Evolutionary conservation across 2,329 filamentous ascomycete species (phyloP), one percentile per base, ranked within the genome.

Genomic region (Penicillium sp.): DNA sequence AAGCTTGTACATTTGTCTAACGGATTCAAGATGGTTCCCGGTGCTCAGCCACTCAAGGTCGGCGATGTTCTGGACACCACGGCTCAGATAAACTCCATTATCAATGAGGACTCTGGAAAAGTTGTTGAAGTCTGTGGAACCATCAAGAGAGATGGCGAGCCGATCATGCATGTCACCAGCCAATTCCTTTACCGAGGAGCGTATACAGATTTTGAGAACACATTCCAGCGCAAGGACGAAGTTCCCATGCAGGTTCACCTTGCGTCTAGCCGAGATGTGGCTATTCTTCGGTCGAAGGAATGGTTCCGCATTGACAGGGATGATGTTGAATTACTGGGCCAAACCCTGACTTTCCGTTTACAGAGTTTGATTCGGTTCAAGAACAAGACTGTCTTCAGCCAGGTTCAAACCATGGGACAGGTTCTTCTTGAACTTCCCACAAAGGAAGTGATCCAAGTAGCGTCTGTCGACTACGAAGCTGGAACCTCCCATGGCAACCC

Each of bases 41-140:
- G 96, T 60, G 95, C 94, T 1, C 89, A 97, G 75, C 94, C 95
- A 17, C 82, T 99, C 64, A 96, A 97, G 86, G 97, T 96, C 82
- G 95, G 93, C 31, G 95, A 99, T 75, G 88, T 93, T 65, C 87
- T 99, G 21, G 89, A 92, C 65, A 98, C 95, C 3, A 96, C 92
- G 59, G 95, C 95, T 48, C 93, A 96, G 77, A 91, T 99, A 82
- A 98, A 99, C 71, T 93, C 95, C 17, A 93, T 99, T 72, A 90
- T 99, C 83, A 99, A 98, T 82, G 93, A 99, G 78, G 93, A 97
- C 15, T 93, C 95, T 63, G 95, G 95, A 52, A 99, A 99, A 85
- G 97, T 99, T 93, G 96, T 99, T 19, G 96, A 99, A 80, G 94
- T 99, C n/a, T 97, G 93, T 73, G 95, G 95, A 65, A 99, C 95